Conservation (phyloP, 805 yeast genomes). For the Starmerella apis region DNA sequence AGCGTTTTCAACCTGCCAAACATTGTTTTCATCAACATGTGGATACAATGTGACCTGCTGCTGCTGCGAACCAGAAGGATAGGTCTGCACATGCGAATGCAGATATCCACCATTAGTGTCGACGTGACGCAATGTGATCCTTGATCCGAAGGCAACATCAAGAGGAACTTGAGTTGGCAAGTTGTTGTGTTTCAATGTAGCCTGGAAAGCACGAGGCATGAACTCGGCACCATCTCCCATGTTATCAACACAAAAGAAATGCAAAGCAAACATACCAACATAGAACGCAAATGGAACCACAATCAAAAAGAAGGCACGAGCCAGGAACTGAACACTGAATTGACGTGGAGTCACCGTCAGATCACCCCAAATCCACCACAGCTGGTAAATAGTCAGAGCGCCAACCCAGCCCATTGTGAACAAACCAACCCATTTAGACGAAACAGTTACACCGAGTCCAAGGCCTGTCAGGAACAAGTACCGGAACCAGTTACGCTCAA, state of each 20-base stretch:
- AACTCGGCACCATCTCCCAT: constrained; percentile 52
- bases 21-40: constrained; percentile 54
- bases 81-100: constrained; percentile 61
- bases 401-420: constrained; percentile 60
- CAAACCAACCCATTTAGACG: constrained; percentile 63
- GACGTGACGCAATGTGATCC: constrained; percentile 59
- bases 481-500: constrained; percentile 44
- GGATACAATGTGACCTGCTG: constrained; percentile 73
- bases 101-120: constrained; percentile 64
- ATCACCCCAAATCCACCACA: constrained; percentile 69
- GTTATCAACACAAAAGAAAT: constrained; percentile 38
- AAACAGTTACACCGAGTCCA: constrained; percentile 45
- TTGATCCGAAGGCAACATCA: constrained; percentile 63
- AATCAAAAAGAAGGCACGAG: constrained; percentile 38
- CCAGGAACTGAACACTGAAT: constrained; percentile 36
- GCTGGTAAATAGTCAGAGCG: constrained; percentile 37
- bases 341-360: constrained; percentile 36
- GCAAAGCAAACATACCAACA: constrained; percentile 45
- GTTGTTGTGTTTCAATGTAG: constrained; percentile 40
- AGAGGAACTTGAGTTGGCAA: constrained; percentile 42
- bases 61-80: constrained; percentile 55
- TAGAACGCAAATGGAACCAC: constrained; percentile 52
- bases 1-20: constrained; percentile 57
- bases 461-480: constrained; percentile 40
- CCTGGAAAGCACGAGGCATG: constrained; percentile 59